Evolutionary conservation across 371 early-diverging fungal genomes (phyloP).

Genomic region (Mortierella sp.): DNA sequence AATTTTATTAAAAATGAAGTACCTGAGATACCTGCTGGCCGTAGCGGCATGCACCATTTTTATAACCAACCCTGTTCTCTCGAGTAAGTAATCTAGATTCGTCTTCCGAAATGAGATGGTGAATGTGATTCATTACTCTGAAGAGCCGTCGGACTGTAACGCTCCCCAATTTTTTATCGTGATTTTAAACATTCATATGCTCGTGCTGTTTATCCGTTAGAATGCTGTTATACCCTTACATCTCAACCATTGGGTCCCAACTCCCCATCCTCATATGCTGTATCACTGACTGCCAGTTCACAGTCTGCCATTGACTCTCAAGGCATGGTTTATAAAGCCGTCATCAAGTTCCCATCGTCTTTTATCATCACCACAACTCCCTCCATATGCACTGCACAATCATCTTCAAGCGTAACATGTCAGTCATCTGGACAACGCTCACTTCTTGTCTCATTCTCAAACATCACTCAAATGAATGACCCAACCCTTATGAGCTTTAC

Average conservation of each 20-base stretch:
- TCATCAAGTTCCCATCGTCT: slow-evolving; percentile 15
- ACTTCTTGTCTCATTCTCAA: slow-evolving; percentile 13
- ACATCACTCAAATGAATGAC: slow-evolving; percentile 7
- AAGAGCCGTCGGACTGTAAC: too few species aligned
- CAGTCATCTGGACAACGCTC: background rate
- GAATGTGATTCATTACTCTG: background rate
- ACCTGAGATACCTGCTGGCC: background rate
- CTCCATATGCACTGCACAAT: background rate
- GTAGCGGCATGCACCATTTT: background rate
- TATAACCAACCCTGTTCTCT: slow-evolving; percentile 2
- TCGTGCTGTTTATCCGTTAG: background rate
- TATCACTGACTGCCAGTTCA: slow-evolving; percentile 3
- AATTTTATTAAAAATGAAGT: background rate
- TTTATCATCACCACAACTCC: slow-evolving; percentile 11
- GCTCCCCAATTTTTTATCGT: background rate
- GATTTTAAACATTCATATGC: background rate
- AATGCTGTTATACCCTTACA: slow-evolving; percentile 21
- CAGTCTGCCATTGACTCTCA: slow-evolving; percentile 3
- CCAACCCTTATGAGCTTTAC: background rate
- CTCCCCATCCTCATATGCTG: slow-evolving; percentile 12
- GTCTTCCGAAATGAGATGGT: background rate
- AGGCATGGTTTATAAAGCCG: background rate
- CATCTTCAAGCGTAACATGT: slow-evolving; percentile 7
- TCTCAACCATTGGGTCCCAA: background rate
- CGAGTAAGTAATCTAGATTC: slow-evolving; percentile 5